Evolutionary conservation across 495 filamentous ascomycete species (phyloP).

Genomic region (Stereocaulon alpinum): DNA sequence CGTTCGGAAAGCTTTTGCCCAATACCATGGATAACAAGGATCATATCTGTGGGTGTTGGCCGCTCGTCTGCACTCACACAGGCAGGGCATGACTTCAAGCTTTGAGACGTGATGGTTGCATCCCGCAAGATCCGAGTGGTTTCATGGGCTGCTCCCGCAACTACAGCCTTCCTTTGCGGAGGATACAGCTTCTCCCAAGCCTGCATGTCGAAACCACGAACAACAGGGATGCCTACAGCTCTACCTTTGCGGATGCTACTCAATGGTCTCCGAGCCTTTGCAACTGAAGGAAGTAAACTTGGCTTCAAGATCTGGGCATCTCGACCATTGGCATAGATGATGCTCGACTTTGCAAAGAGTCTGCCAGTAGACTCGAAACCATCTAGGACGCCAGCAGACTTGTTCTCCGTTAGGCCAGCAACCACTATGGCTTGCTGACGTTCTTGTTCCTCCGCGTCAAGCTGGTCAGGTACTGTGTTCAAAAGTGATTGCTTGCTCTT

Average conservation of each 20-base stretch:
- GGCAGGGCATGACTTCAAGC: conserved; percentile 35
- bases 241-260: conserved; percentile 74
- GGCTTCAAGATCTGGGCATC: conserved; percentile 74
- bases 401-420: conserved; percentile 28
- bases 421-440: conserved; percentile 14
- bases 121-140: conserved; percentile 6
- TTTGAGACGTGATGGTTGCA: conserved; percentile 13
- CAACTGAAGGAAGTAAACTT: conserved; percentile 66
- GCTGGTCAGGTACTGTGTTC: conserved; percentile 10
- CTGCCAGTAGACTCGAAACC: conserved; percentile 23
- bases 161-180: conserved; percentile 36
- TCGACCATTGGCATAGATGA: conserved; percentile 67
- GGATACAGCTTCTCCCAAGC: conserved; percentile 70
- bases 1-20: conserved; percentile 94
- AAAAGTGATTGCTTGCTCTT: conserved; percentile 19
- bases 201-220: conserved; percentile 72
- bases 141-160: conserved; percentile 19
- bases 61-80: conserved; percentile 51
- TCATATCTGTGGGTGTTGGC: conserved; percentile 70
- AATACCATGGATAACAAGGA: conserved; percentile 85
- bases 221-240: conserved; percentile 73
- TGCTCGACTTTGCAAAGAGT: conserved; percentile 55
- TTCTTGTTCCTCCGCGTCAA: conserved; percentile 11
- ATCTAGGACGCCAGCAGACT: conserved; percentile 32
- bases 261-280: conserved; percentile 67